Conservation (phyloP, 2,329 filamentous ascomycete species). For the Onygenales sp. region DNA sequence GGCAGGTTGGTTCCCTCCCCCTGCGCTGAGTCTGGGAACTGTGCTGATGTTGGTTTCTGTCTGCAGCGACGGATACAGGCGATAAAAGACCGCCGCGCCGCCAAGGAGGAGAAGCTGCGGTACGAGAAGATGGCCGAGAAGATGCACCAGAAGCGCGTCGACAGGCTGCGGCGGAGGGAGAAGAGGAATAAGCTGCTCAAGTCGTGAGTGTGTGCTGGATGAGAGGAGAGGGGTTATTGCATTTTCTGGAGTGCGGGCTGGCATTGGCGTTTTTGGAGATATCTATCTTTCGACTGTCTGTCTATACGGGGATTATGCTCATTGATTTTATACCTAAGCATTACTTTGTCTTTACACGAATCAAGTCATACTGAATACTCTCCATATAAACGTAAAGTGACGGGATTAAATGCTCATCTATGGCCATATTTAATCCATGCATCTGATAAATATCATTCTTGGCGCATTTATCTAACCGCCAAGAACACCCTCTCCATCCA, state of each 20-base stretch:
- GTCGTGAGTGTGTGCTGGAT: constrained; percentile 22
- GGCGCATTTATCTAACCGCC: too few relatives aligned
- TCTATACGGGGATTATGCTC: background rate
- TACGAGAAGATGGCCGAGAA: constrained; percentile 93
- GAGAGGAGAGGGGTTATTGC: background rate
- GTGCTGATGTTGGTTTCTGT: constrained; percentile 5
- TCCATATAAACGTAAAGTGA: too few relatives aligned
- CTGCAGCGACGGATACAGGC: constrained; percentile 63
- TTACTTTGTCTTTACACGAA: too few relatives aligned
- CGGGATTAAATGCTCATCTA: too few relatives aligned
- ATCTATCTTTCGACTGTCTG: background rate
- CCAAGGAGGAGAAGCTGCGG: constrained; percentile 85
- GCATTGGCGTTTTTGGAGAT: background rate
- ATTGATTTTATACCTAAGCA: background rate
- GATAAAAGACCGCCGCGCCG: constrained; percentile 75
- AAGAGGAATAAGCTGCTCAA: constrained; percentile 61
- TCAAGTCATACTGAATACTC: too few relatives aligned
- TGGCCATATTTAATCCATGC: too few relatives aligned
- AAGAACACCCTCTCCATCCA: too few relatives aligned
- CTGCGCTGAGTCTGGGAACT: background rate
- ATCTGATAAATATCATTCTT: too few relatives aligned
- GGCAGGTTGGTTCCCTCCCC: constrained; percentile 51
- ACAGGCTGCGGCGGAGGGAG: constrained; percentile 87
- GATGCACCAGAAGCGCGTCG: constrained; percentile 94
- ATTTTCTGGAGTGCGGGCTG: background rate